These are phyloP conservation scores for Phytopythium cucurbitacearum DNA, from an alignment of 352 stramenopile species.

Conservation along the genomic window DNA sequence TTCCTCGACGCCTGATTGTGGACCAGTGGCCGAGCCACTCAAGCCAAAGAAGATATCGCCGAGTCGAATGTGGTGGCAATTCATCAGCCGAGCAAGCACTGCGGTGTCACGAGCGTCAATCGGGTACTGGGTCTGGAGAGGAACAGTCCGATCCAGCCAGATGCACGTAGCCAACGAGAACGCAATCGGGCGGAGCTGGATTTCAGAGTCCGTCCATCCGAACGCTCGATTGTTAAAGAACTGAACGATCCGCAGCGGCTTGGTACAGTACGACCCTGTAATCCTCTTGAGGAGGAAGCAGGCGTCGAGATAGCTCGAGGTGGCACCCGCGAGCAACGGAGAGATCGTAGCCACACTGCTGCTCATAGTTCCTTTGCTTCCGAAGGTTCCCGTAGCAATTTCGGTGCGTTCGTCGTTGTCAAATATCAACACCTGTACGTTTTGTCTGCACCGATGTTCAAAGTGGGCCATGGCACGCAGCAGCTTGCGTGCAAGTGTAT, in stretches of 20 bases:
- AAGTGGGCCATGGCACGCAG: not conserved
- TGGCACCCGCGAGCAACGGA: not conserved
- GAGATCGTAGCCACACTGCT: not conserved
- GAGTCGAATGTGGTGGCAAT: not conserved
- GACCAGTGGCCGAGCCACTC: not conserved
- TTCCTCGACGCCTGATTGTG: not conserved
- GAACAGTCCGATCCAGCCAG: too few species aligned
- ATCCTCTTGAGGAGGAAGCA: not conserved
- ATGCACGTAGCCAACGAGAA: not conserved
- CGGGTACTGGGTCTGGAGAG: not conserved
- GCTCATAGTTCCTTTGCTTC: too few species aligned
- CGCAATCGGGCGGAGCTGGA: not conserved
- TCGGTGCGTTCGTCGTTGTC: not conserved
- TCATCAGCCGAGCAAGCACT: not conserved
- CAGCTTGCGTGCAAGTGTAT: not conserved
- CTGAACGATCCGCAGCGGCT: not conserved
- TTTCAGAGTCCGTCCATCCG: not conserved
- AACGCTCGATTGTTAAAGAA: not conserved
- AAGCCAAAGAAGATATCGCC: not conserved
- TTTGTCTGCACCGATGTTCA: not conserved
- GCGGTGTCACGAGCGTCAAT: not conserved
- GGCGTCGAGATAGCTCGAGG: not conserved
- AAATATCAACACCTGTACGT: not conserved
- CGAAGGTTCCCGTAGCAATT: too few species aligned
- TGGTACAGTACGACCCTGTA: not conserved